Evolutionary conservation across 495 filamentous ascomycete species (phyloP).

Genomic region (Penicillium atrosanguineum): DNA sequence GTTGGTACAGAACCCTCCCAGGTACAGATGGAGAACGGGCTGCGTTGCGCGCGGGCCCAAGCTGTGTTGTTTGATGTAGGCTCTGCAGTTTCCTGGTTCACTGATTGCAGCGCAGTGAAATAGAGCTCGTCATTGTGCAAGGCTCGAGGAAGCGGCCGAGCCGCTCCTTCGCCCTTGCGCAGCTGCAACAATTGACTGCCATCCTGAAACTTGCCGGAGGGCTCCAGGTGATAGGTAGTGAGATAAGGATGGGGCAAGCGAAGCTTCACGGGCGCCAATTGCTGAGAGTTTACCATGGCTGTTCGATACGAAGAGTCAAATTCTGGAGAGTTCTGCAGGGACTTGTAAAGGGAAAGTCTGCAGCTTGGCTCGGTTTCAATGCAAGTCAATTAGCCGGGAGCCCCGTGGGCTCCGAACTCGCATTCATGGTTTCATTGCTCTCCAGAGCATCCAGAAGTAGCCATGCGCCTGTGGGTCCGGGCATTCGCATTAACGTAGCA

Average conservation of each 20-base stretch:
- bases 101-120: not conserved
- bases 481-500: too few relatives aligned
- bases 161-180: conserved; percentile 4
- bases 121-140: conserved; percentile 19
- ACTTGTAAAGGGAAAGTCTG: not conserved
- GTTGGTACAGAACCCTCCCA: conserved; percentile 38
- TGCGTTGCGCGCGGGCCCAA: conserved; percentile 36
- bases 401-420: too few relatives aligned
- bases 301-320: not conserved
- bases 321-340: not conserved
- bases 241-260: conserved; percentile 17
- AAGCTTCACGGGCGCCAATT: conserved; percentile 9
- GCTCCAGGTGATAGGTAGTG: conserved; percentile 12
- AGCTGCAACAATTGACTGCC: conserved; percentile 4
- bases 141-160: conserved; percentile 12
- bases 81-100: conserved; percentile 4
- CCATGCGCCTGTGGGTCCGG: too few relatives aligned
- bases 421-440: too few relatives aligned
- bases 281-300: not conserved
- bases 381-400: too few relatives aligned
- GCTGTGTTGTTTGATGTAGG: conserved; percentile 30
- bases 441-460: too few relatives aligned
- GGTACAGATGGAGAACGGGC: conserved; percentile 17
- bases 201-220: conserved; percentile 1
- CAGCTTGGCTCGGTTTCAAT: too few relatives aligned